phyloP scores from a whole-genome alignment of 768 basidiomycete species.

The Nidula microcarpa region DNA sequence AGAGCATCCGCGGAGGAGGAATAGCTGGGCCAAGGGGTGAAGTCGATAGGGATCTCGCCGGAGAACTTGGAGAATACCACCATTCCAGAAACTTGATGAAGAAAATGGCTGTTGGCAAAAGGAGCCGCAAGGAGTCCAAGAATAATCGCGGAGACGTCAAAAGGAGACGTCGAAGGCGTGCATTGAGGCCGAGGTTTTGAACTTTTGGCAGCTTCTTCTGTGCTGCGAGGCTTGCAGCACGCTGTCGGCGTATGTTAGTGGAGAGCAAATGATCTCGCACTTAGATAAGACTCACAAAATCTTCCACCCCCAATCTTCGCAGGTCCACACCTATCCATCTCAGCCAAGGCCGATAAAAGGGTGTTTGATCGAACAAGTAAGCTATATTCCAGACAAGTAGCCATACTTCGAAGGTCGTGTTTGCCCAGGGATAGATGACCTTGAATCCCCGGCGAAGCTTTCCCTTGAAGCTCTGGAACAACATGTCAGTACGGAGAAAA shows the following conservation, averaged over 20 bases:
- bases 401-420: conserved; percentile 76
- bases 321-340: conserved; percentile 81
- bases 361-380: conserved; percentile 85
- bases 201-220: conserved; percentile 23
- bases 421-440: conserved; percentile 76
- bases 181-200: conserved; percentile 30
- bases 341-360: conserved; percentile 91
- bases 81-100: conserved; percentile 96
- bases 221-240: conserved; percentile 30
- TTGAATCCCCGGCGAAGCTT: conserved; percentile 66
- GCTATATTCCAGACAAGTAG: conserved; percentile 80
- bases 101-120: conserved; percentile 88
- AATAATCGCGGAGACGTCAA: conserved; percentile 55
- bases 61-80: conserved; percentile 97
- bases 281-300: conserved; percentile 53
- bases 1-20: conserved; percentile 73
- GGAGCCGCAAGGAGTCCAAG: conserved; percentile 73
- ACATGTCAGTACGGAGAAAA: background rate
- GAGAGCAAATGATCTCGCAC: background rate
- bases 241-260: conserved; percentile 24
- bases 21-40: conserved; percentile 65
- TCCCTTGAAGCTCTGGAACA: conserved; percentile 45
- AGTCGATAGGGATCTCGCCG: conserved; percentile 66
- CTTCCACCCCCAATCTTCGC: conserved; percentile 73
- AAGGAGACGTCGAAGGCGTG: conserved; percentile 44